Evolutionary conservation across 495 filamentous ascomycete genomes (phyloP).

Genomic region (Aspergillus saccharolyticus): DNA sequence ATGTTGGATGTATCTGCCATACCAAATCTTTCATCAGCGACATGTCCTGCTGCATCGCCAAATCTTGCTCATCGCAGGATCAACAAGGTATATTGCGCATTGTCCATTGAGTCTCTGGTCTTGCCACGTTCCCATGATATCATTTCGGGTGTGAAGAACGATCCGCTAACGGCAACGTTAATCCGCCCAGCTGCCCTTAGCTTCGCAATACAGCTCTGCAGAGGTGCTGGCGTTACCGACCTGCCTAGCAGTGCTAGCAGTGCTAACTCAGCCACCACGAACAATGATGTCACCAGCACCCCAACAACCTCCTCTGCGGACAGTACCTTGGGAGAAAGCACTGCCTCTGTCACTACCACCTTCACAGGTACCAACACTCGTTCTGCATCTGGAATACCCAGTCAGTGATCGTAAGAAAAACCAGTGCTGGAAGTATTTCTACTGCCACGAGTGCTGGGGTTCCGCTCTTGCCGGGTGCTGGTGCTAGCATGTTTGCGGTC

Average conservation of each 20-base stretch:
- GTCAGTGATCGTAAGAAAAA: conserved; percentile 8
- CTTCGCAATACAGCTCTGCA: conserved; percentile 48
- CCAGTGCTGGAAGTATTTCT: conserved; percentile 16
- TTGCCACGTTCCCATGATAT: no score
- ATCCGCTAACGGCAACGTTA: neutral
- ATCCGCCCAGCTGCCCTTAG: conserved; percentile 41
- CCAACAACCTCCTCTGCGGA: neutral
- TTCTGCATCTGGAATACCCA: conserved; percentile 2
- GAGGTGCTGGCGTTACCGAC: conserved; percentile 33
- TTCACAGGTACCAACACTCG: neutral
- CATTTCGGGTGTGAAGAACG: neutral
- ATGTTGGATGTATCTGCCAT: conserved; percentile 66
- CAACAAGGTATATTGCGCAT: conserved; percentile 45
- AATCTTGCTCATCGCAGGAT: conserved; percentile 48
- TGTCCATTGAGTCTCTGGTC: neutral
- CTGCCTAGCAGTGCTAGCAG: conserved; percentile 36
- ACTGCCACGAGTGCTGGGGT: conserved; percentile 35
- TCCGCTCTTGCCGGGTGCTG: conserved; percentile 39
- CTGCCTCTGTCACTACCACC: conserved; percentile 11
- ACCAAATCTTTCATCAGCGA: conserved; percentile 51
- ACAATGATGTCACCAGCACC: conserved; percentile 11
- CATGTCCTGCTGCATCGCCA: conserved; percentile 64
- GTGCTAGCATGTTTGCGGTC: conserved; percentile 29
- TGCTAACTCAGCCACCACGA: conserved; percentile 1
- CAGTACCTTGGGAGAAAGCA: neutral